phyloP scores from a whole-genome alignment of 176 grass and related monocot species.

The Sorghum bicolor region Sorghum_bicolor_NCBIv3 NC_012873.2:62316001-62316500 shows the following conservation, averaged over 20 bases:
- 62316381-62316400: slow-evolving; percentile 85
- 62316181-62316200: slow-evolving; percentile 97
- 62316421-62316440: slow-evolving; percentile 82
- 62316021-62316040: slow-evolving; percentile 89
- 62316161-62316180: slow-evolving; percentile 99
- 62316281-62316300: slow-evolving; percentile 96
- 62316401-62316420: slow-evolving; percentile 75
- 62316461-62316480: slow-evolving; percentile 77
- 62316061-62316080: slow-evolving; percentile 98
- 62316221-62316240: slow-evolving; percentile 88
- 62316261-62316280: slow-evolving; percentile 99
- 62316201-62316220: slow-evolving; percentile 91
- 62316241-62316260: slow-evolving; percentile 95
- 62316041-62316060: slow-evolving; percentile 87
- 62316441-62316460: slow-evolving; percentile 80
- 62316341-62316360: slow-evolving; percentile 70
- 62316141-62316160: slow-evolving; percentile 91
- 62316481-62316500: slow-evolving; percentile 70
- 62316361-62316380: slow-evolving; percentile 93
- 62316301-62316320: slow-evolving; percentile 80
- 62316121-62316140: slow-evolving; percentile 96
- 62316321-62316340: slow-evolving; percentile 96
- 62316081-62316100: slow-evolving; percentile 69
- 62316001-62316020: slow-evolving; percentile 66
- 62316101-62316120: slow-evolving; percentile 96